A percentile compares a stretch with the other conserved stretches of the same genome.
These are phyloP conservation scores for Rhodotorula babjevae DNA, from an alignment of 768 basidiomycete genomes.

Conservation along the genomic window DNA sequence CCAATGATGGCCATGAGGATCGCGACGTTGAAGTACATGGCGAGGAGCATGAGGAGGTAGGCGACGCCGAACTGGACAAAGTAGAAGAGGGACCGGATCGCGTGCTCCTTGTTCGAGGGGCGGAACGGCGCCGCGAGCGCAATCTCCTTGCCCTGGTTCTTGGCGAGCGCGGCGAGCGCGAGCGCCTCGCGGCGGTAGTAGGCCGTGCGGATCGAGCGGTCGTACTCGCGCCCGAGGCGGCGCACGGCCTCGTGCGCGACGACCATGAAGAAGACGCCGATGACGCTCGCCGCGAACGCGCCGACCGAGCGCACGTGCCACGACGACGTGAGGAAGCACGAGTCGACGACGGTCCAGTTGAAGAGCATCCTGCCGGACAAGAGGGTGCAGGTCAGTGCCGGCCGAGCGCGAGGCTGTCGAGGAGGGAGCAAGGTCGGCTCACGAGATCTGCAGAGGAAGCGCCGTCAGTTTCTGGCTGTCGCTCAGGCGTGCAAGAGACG, in stretches of 20 bases:
- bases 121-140: conserved; percentile 20
- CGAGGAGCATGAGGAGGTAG: conserved; percentile 36
- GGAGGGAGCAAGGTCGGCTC: no score
- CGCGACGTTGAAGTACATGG: conserved; percentile 47
- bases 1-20: conserved; percentile 45
- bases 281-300: conserved; percentile 45
- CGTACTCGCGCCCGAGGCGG: conserved; percentile 46
- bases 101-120: conserved; percentile 43
- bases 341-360: conserved; percentile 45
- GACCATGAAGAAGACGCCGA: conserved; percentile 47
- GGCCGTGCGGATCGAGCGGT: conserved; percentile 41
- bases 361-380: conserved; percentile 40
- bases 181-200: conserved; percentile 25
- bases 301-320: conserved; percentile 45
- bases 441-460: conserved; percentile 29
- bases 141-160: neutral
- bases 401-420: neutral
- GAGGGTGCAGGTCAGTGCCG: neutral
- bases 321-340: conserved; percentile 46
- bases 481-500: neutral
- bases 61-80: conserved; percentile 45
- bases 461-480: neutral
- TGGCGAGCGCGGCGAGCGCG: conserved; percentile 9
- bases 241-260: conserved; percentile 46
- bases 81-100: conserved; percentile 43